Evolutionary conservation across 2,329 filamentous ascomycete species (phyloP).

Genomic region (Diplodia sapinea): DNA sequence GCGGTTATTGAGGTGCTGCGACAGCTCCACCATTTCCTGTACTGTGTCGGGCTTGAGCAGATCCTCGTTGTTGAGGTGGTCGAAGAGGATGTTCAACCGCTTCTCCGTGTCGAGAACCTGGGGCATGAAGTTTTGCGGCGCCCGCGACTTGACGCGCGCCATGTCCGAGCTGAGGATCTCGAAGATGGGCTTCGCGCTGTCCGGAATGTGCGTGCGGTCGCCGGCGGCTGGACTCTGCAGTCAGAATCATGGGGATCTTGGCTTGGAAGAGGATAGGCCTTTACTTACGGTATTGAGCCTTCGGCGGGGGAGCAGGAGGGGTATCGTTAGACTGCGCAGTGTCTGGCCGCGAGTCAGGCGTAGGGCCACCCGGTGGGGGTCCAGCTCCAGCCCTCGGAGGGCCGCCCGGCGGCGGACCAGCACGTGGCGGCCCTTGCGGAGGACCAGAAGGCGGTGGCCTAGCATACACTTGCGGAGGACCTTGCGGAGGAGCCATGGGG

Average conservation of each 20-base stretch:
- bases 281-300: slow-evolving; percentile 71
- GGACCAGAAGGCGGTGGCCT: slow-evolving; percentile 46
- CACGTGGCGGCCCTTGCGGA: slow-evolving; percentile 55
- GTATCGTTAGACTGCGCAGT: slow-evolving; percentile 58
- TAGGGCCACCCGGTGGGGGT: slow-evolving; percentile 41
- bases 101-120: slow-evolving; percentile 96
- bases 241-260: background rate
- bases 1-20: slow-evolving; percentile 47
- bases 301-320: slow-evolving; percentile 44
- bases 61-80: slow-evolving; percentile 96
- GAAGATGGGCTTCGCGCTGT: slow-evolving; percentile 75
- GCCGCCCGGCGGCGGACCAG: slow-evolving; percentile 51
- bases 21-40: slow-evolving; percentile 66
- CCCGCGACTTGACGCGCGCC: slow-evolving; percentile 83
- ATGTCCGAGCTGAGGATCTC: slow-evolving; percentile 84
- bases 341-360: slow-evolving; percentile 50
- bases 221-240: slow-evolving; percentile 61
- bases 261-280: slow-evolving; percentile 36
- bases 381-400: slow-evolving; percentile 44
- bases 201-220: slow-evolving; percentile 87
- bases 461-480: slow-evolving; percentile 48
- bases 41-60: slow-evolving; percentile 81
- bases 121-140: slow-evolving; percentile 81
- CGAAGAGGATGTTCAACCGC: slow-evolving; percentile 89
- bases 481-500: slow-evolving; percentile 44